Percentiles rank a stretch among this genome's conserved stretches.
These are phyloP conservation scores for Populus davidiana DNA, from an alignment of 345 rosid genomes.

Conservation along the genomic window DNA sequence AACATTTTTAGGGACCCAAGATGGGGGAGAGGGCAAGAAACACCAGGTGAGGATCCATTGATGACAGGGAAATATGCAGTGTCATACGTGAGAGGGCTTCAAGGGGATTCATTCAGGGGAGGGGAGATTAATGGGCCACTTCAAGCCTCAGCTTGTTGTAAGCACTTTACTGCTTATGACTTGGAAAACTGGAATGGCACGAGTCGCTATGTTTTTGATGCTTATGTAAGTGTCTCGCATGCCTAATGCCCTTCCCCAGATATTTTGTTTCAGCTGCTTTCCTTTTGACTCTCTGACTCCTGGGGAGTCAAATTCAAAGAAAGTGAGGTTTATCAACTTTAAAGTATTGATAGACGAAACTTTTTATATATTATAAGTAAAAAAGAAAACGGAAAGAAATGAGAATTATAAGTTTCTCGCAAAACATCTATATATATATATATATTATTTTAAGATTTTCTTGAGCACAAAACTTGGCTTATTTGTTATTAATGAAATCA, in stretches of 20 bases:
- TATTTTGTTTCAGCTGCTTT: no score
- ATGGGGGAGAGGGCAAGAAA: constrained; percentile 38
- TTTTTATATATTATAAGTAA: no score
- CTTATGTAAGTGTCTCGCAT: constrained; percentile 20
- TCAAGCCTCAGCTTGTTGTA: constrained; percentile 36
- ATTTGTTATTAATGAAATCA: not conserved
- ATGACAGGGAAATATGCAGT: constrained; percentile 26
- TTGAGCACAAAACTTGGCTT: not conserved
- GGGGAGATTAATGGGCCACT: constrained; percentile 28
- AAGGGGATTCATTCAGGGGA: constrained; percentile 30
- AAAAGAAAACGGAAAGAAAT: no score
- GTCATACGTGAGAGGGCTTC: constrained; percentile 32
- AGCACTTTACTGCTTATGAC: constrained; percentile 36
- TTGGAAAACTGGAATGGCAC: constrained; percentile 32
- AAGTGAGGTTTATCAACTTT: no score
- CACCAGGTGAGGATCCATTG: constrained; percentile 33
- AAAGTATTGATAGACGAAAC: no score
- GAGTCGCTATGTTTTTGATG: constrained; percentile 30
- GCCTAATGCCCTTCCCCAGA: no score
- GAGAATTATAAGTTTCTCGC: no score
- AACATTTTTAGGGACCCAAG: constrained; percentile 36
- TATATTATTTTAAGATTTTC: not conserved
- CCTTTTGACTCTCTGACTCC: no score
- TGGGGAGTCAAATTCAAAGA: no score
- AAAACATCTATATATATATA: no score